Conservation (phyloP, 495 filamentous ascomycete genomes). For the Clavariopsis aquatica region DNA sequence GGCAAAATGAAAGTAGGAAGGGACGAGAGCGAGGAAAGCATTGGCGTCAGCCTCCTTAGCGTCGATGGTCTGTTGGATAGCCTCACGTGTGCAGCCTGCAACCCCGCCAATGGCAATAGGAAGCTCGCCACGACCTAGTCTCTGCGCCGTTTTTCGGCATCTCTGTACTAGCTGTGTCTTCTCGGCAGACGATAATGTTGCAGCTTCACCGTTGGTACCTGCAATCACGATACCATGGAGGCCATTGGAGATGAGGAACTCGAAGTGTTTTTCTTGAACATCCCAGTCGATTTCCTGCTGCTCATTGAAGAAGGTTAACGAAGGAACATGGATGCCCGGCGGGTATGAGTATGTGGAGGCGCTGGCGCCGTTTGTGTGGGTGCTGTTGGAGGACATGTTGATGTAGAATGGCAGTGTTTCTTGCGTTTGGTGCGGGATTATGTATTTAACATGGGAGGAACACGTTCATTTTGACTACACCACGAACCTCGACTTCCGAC, state of each 20-base stretch:
- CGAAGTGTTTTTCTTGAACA: slow-evolving; percentile 71
- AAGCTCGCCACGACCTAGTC: slow-evolving; percentile 62
- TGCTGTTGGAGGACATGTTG: slow-evolving; percentile 24
- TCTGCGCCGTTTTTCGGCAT: slow-evolving; percentile 73
- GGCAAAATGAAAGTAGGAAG: slow-evolving; percentile 78
- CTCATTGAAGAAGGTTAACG: slow-evolving; percentile 39
- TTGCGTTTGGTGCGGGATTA: not conserved
- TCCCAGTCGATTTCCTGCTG: slow-evolving; percentile 60
- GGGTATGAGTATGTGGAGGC: slow-evolving; percentile 29
- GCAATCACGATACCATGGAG: slow-evolving; percentile 80
- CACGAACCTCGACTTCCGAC: not conserved
- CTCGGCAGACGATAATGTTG: slow-evolving; percentile 39
- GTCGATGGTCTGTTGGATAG: slow-evolving; percentile 76
- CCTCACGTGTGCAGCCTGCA: slow-evolving; percentile 78
- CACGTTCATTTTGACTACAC: not conserved
- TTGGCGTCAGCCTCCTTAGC: slow-evolving; percentile 73
- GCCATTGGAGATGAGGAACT: slow-evolving; percentile 74
- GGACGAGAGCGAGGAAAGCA: slow-evolving; percentile 79
- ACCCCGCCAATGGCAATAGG: slow-evolving; percentile 83
- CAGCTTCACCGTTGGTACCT: slow-evolving; percentile 74
- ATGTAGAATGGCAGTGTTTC: slow-evolving; percentile 1
- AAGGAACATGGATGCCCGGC: slow-evolving; percentile 42
- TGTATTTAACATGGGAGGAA: not conserved
- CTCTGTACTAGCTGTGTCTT: slow-evolving; percentile 59
- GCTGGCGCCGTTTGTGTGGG: slow-evolving; percentile 18